Evolutionary conservation across 768 basidiomycete genomes (phyloP), one percentile per base, ranked within the genome.

Genomic region (Termitomyces sp.): DNA sequence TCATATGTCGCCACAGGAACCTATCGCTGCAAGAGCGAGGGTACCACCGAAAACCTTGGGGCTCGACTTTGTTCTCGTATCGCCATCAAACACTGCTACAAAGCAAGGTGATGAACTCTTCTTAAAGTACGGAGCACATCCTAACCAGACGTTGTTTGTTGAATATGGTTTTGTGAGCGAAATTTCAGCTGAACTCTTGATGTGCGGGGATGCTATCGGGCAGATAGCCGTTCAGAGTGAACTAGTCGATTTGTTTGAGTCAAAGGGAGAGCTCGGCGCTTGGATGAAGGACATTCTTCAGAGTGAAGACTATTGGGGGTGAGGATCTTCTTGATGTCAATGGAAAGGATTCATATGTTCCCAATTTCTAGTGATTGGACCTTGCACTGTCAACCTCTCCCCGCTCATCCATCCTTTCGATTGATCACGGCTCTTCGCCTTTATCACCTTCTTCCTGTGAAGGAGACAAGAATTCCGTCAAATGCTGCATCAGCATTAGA

Each of bases 111-210:
- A 88, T 27, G 89, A 98, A 64, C 68, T 97, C 2, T 81, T 79
- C 40, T 75, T 98, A 54, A 80, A 79, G 47, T 98, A 98, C 61
- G 94, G 94, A 0, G 66, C 73, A 6, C 94, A 96, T 68, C 71
- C 84, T 23, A 95, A 94, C 59, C 76, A 80, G 39, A 86, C 80
- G 3, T 68, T 98, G 22, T 89, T 94, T 65, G 77, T 85, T 20
- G 96, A 98, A 67, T 98, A 98, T 68, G 96, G 95, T 0, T 98
- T 98, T 66, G 79, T 89, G 31, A 77, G 79, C 59, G 27, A 58
- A 15, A 60, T 73, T 15, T 60, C 68, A 9, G 51, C 65, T 11
- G 66, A 71, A 11, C 66, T 56, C 9, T 43, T 69, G 23, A 45
- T 52, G 18, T 57, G 57, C 13, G 71, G 72, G 20, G 58, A 58